Evolutionary conservation across 2,329 filamentous ascomycete genomes (phyloP).

Genomic region (Gnomoniopsis sp.): DNA sequence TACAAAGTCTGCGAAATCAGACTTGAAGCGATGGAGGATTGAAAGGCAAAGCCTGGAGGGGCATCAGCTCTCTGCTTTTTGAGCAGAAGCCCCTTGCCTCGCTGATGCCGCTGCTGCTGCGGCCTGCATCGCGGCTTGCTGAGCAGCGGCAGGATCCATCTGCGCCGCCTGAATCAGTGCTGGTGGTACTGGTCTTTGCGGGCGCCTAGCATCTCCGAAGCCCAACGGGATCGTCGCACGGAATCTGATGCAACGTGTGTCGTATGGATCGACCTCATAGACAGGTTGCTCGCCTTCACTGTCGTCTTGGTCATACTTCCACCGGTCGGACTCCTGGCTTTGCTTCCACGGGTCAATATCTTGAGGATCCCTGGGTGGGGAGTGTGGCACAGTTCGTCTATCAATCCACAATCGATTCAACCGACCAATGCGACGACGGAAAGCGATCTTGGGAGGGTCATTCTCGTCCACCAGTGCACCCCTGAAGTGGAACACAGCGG

Average conservation of each 20-base stretch:
- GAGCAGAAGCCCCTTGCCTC: conserved; percentile 17
- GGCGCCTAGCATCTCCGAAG: conserved; percentile 24
- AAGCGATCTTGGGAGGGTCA: conserved; percentile 55
- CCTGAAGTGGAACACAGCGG: conserved; percentile 44
- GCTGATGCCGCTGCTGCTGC: conserved; percentile 11
- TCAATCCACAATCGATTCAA: conserved; percentile 86
- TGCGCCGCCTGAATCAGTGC: conserved; percentile 23
- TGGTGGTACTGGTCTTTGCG: conserved; percentile 31
- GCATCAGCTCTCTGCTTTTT: conserved; percentile 7
- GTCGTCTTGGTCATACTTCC: conserved; percentile 85
- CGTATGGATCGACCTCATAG: conserved; percentile 73
- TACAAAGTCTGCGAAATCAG: conserved; percentile 12
- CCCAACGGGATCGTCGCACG: conserved; percentile 55
- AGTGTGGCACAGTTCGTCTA: conserved; percentile 63
- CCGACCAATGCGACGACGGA: conserved; percentile 79
- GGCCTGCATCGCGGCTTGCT: conserved; percentile 15
- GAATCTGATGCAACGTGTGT: conserved; percentile 57
- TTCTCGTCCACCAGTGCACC: conserved; percentile 38
- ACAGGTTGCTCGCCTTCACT: conserved; percentile 73
- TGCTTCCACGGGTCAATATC: conserved; percentile 25
- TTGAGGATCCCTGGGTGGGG: conserved; percentile 37
- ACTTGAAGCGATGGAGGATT: not conserved
- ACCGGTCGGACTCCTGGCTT: conserved; percentile 59
- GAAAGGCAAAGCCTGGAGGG: not conserved
- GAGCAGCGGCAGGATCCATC: conserved; percentile 1